Conservation (phyloP, 1,284 basidiomycete genomes). For the Jaminaea rosea region DNA sequence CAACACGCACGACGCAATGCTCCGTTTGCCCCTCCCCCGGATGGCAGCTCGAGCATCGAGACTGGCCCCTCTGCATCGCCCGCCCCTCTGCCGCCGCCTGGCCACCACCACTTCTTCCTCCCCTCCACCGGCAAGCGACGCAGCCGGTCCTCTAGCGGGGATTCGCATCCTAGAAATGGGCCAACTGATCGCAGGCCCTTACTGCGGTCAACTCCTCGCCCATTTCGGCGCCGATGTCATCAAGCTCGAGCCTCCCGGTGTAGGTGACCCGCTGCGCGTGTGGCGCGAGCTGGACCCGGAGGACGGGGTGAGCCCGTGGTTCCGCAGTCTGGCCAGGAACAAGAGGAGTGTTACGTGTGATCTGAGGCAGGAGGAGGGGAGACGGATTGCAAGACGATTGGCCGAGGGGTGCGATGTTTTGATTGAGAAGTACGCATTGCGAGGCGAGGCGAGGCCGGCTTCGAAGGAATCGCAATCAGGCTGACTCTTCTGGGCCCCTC, state of each 20-base stretch:
- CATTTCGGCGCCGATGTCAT: conserved; percentile 8
- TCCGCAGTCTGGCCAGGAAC: conserved; percentile 2
- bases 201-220: conserved; percentile 3
- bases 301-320: conserved; percentile 6
- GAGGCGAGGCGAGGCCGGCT: no score
- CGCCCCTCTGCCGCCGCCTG: neutral
- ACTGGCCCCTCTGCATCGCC: no score
- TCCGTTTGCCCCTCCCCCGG: no score
- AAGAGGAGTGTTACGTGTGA: conserved; percentile 1
- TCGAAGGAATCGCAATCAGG: neutral
- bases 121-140: neutral
- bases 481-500: neutral
- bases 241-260: conserved; percentile 5
- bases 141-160: neutral
- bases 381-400: neutral
- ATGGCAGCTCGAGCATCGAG: no score
- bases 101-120: neutral
- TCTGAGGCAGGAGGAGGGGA: neutral
- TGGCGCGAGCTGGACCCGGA: conserved; percentile 5
- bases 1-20: no score
- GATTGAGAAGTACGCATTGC: conserved; percentile 4
- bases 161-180: conserved; percentile 3
- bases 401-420: conserved; percentile 1
- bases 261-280: conserved; percentile 3
- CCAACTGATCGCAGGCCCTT: conserved; percentile 7